Evolutionary conservation across 1,284 basidiomycete species (phyloP).

Genomic region (Vanrija pseudolonga): DNA sequence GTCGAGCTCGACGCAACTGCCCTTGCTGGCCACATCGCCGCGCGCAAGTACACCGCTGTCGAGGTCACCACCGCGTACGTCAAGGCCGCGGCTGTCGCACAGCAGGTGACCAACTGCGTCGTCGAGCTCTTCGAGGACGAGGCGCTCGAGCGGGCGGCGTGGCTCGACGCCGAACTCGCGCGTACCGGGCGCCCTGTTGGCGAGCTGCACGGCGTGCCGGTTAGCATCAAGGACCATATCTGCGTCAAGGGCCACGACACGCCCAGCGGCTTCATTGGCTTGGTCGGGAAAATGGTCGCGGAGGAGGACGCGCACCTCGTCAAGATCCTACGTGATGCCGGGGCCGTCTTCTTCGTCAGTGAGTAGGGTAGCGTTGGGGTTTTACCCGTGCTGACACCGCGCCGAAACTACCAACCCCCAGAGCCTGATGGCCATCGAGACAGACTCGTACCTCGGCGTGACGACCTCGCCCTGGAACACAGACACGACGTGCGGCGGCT

Average conservation of each 20-base stretch:
- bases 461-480: conserved; percentile 49
- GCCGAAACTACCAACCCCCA: conserved; percentile 20
- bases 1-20: conserved; percentile 47
- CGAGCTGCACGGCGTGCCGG: conserved; percentile 60
- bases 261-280: conserved; percentile 18
- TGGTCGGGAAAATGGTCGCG: conserved; percentile 15
- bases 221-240: conserved; percentile 57
- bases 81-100: conserved; percentile 25
- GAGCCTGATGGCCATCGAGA: conserved; percentile 31
- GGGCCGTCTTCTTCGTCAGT: conserved; percentile 21
- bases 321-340: conserved; percentile 22
- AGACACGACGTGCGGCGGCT: conserved; percentile 44
- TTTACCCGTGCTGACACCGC: conserved; percentile 1
- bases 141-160: conserved; percentile 57
- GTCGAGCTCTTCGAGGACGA: conserved; percentile 65
- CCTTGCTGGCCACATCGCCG: conserved; percentile 31
- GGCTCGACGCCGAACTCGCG: conserved; percentile 58
- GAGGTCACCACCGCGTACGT: conserved; percentile 27
- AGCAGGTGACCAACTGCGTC: conserved; percentile 58
- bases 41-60: conserved; percentile 17
- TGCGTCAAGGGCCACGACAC: conserved; percentile 43
- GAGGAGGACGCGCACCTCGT: conserved; percentile 15
- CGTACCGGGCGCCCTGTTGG: conserved; percentile 55
- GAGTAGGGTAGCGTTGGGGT: background rate
- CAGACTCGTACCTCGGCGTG: conserved; percentile 31